Base-by-base conservation (phyloP, 1,284 basidiomycete species). In the Cryptococcus jaspeensis region DNA sequence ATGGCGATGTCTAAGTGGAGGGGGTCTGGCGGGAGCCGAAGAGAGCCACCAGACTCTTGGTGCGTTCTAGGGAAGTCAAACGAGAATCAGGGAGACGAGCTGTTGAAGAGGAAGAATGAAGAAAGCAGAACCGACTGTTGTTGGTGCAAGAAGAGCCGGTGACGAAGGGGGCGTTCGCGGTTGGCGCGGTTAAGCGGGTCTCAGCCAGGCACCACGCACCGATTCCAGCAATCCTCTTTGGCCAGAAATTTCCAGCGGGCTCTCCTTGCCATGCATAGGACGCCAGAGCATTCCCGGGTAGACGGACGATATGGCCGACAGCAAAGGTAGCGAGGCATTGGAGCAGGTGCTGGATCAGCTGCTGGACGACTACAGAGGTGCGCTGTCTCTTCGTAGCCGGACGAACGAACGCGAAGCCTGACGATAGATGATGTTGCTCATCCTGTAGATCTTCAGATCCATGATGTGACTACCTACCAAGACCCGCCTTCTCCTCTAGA, bases 401-500 rank as follows among this genome's bases (percentile, higher is more conserved):
- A 32, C 28, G 9, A 32, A 32, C 28, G 28, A 32, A 9, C 28
- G 28, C 28, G 9, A 32, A 32, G 28, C 4, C 28, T 32, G 9
- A 32, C 28, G 28, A 32, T 5, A 32, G 28, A 32, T 5, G 9
- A 32, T 32, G 28, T 32, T 32, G 9, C 28, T n/a, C 28, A 32
- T 46, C 18, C 18, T 25, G 32, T 50, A 74, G 72, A 72, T 56
- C 58, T 74, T 4, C 65, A 67, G 45, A 51, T 60, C 5, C 52
- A 56, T 0, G 44, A 52, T 15, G 47, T 84, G 51, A 81, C 85
- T 46, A 77, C 82, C 22, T 73, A 90, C 5, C 76, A 83, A 16
- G 60, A 66, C 15, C 82, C 86, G 11, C 90, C 90, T 13, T 82
- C 84, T 0, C 71, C 88, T 3, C 68, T 91, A 37, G 85, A 92